These are phyloP conservation scores for Pseudonectria buxi DNA, from an alignment of 2,329 filamentous ascomycete genomes.

Conservation along the genomic window DNA sequence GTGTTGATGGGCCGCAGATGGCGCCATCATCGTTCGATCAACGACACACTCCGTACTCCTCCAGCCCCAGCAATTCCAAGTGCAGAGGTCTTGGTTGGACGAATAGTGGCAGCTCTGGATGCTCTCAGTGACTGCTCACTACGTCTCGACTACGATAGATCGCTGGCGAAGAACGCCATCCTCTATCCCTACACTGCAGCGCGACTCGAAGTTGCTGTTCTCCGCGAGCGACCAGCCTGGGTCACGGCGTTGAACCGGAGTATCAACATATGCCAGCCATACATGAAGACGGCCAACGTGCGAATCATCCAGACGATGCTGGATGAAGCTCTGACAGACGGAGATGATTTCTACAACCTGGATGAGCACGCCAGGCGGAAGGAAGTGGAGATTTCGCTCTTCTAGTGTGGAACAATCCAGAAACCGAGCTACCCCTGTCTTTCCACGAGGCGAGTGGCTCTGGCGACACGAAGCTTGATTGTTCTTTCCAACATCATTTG, in stretches of 20 bases:
- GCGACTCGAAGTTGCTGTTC: slow-evolving; percentile 17
- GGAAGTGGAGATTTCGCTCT: slow-evolving; percentile 12
- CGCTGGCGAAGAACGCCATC: slow-evolving; percentile 19
- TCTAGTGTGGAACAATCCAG: slow-evolving; percentile 2
- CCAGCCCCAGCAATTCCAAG: neutral
- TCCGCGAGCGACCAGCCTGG: slow-evolving; percentile 11
- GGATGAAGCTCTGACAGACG: slow-evolving; percentile 8
- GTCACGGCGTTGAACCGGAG: slow-evolving; percentile 5
- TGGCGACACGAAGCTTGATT: too few relatives aligned
- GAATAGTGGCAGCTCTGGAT: slow-evolving; percentile 19
- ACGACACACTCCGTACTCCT: neutral
- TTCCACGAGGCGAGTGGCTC: too few relatives aligned
- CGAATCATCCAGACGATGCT: slow-evolving; percentile 8
- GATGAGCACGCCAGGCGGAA: slow-evolving; percentile 7
- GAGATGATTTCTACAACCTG: slow-evolving; percentile 10
- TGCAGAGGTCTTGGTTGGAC: slow-evolving; percentile 15
- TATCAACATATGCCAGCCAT: slow-evolving; percentile 6
- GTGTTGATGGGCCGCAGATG: slow-evolving; percentile 16
- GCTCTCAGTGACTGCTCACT: slow-evolving; percentile 13
- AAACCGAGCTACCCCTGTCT: too few relatives aligned
- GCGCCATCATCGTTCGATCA: neutral
- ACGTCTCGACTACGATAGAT: slow-evolving; percentile 7
- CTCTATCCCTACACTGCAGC: slow-evolving; percentile 21
- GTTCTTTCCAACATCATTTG: too few relatives aligned
- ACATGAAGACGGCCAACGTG: slow-evolving; percentile 8